Percentiles rank a stretch among this genome's conserved stretches.
Evolutionary conservation across 306 rosid genomes (phyloP).

Genomic region (Senna siamea): DNA sequence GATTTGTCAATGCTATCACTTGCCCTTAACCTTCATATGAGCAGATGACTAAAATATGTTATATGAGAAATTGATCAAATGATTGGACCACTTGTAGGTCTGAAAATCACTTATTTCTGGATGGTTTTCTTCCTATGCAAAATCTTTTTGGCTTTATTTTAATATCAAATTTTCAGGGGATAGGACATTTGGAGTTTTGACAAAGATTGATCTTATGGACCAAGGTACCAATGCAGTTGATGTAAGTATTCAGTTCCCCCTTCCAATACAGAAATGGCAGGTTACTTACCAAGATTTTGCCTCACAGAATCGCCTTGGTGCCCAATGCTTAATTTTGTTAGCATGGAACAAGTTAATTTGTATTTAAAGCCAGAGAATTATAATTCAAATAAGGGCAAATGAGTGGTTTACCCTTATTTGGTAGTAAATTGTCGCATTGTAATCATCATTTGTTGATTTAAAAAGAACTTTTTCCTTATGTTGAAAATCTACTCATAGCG

Average conservation of each 20-base stretch:
- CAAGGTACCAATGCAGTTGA: slow-evolving; percentile 98
- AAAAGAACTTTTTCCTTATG: slow-evolving; percentile 18
- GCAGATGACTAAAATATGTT: slow-evolving; percentile 4
- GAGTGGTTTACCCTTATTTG: slow-evolving; percentile 19
- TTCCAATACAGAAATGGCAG: slow-evolving; percentile 27
- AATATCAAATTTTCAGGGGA: slow-evolving; percentile 62
- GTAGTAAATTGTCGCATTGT: not conserved
- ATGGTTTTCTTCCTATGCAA: slow-evolving; percentile 12
- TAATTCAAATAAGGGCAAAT: not conserved
- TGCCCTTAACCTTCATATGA: not conserved
- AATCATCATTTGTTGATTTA: slow-evolving; percentile 27
- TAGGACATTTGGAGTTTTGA: slow-evolving; percentile 94
- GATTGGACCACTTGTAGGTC: slow-evolving; percentile 15
- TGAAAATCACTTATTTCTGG: slow-evolving; percentile 29
- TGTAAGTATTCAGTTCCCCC: slow-evolving; percentile 58
- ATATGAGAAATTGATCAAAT: slow-evolving; percentile 27
- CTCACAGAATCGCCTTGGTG: slow-evolving; percentile 2
- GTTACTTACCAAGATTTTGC: slow-evolving; percentile 7
- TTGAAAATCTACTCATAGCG: slow-evolving; percentile 10
- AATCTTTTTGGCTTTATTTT: not conserved
- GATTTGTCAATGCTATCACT: slow-evolving; percentile 6
- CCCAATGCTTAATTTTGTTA: not conserved
- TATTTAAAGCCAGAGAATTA: not conserved
- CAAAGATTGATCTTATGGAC: slow-evolving; percentile 99
- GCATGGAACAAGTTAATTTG: slow-evolving; percentile 3